Percentiles rank a stretch among this genome's conserved stretches.
These are phyloP conservation scores for Claviceps humidiphila DNA, from an alignment of 2,329 filamentous ascomycete genomes.

Conservation along the genomic window DNA sequence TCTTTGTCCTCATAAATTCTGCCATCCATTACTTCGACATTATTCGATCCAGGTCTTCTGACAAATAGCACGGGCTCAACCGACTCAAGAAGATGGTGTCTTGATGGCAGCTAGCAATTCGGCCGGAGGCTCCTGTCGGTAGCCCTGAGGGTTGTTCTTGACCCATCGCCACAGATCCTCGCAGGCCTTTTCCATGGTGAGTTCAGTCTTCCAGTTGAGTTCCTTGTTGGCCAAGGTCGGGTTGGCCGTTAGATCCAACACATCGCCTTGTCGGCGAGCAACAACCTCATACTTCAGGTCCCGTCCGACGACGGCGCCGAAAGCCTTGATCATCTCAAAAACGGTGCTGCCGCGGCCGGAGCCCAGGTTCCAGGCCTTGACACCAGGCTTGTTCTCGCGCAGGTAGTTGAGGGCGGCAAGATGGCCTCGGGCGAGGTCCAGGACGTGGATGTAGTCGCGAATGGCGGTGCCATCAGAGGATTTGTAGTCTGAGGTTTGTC, in stretches of 20 bases:
- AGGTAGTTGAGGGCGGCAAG: constrained; percentile 84
- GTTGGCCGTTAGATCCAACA: constrained; percentile 89
- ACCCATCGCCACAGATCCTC: constrained; percentile 95
- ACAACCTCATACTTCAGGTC: constrained; percentile 80
- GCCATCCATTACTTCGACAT: background rate
- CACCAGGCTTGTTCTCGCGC: constrained; percentile 68
- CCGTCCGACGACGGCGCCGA: constrained; percentile 73
- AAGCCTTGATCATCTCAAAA: constrained; percentile 94
- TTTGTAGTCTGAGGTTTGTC: constrained; percentile 55
- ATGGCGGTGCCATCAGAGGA: constrained; percentile 89
- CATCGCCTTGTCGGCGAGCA: constrained; percentile 71
- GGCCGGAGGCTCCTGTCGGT: constrained; percentile 79
- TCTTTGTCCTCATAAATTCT: background rate
- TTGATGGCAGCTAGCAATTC: constrained; percentile 58
- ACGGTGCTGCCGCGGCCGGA: constrained; percentile 92
- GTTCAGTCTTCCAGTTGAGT: constrained; percentile 81
- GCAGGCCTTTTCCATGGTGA: constrained; percentile 85
- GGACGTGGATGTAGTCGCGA: constrained; percentile 94
- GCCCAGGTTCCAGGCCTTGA: constrained; percentile 92
- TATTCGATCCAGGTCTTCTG: too few species aligned
- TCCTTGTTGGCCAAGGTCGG: constrained; percentile 77
- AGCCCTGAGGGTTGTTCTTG: constrained; percentile 89
- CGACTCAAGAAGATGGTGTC: constrained; percentile 16
- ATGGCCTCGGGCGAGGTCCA: constrained; percentile 79
- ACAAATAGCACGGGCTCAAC: background rate